A percentile compares a stretch with the other conserved stretches of the same genome.
phyloP scores from a whole-genome alignment of 1,139 yeast species.

The Magnusiomyces ingens region DNA sequence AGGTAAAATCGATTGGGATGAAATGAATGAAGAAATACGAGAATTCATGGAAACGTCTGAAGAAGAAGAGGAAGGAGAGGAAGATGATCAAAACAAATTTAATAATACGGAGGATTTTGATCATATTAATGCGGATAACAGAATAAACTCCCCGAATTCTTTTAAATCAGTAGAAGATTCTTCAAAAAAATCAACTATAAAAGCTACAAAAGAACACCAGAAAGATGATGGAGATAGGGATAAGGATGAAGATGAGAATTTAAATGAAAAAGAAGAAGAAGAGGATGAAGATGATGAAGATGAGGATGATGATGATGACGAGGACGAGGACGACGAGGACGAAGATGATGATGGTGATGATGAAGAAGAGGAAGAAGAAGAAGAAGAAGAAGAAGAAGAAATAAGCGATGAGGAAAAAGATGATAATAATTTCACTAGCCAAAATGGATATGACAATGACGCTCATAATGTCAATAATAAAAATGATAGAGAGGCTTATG shows the following conservation, averaged over 20 bases:
- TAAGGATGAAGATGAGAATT: conserved; percentile 1
- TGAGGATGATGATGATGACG: conserved; percentile 1
- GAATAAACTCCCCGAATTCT: too few relatives aligned
- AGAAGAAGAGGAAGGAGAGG: conserved; percentile 21
- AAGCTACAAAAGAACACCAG: neutral
- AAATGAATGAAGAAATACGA: conserved; percentile 34
- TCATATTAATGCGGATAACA: too few relatives aligned
- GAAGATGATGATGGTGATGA: conserved; percentile 19
- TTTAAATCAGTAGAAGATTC: neutral
- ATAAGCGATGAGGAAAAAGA: conserved; percentile 9
- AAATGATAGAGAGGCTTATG: conserved; percentile 14
- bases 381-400: conserved; percentile 9
- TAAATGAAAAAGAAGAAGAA: neutral
- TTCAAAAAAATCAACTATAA: neutral
- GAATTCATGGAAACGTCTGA: conserved; percentile 33
- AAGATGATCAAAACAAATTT: neutral
- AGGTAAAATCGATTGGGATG: conserved; percentile 35
- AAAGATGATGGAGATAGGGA: neutral
- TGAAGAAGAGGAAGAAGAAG: conserved; percentile 17
- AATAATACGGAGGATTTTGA: too few relatives aligned
- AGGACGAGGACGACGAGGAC: too few relatives aligned
- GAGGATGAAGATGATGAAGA: conserved; percentile 7
- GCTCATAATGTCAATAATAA: conserved; percentile 22
- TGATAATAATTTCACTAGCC: conserved; percentile 6
- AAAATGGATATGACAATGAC: neutral